A percentile compares a stretch with the other conserved stretches of the same genome.
phyloP scores from a whole-genome alignment of 192 early-diverging fungal species.

The Coemansia umbellata region DNA sequence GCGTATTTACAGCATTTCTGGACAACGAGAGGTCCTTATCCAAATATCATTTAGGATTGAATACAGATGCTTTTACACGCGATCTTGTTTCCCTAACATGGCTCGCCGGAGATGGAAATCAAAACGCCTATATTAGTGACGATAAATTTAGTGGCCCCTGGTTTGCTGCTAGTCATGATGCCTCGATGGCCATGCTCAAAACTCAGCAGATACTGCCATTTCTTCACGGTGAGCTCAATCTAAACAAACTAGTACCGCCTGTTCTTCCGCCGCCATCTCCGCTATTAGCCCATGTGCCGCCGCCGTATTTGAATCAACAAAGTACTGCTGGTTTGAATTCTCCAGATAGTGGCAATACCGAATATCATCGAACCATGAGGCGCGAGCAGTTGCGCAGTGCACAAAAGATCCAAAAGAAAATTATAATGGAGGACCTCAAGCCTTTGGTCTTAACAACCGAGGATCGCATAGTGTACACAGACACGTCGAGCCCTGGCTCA shows the following conservation, averaged over 20 bases:
- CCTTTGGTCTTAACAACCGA: constrained; percentile 25
- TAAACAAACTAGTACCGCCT: constrained; percentile 19
- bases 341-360: constrained; percentile 8
- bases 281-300: too few relatives aligned
- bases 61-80: constrained; percentile 16
- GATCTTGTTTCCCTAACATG: constrained; percentile 30
- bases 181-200: constrained; percentile 10
- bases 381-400: constrained; percentile 26
- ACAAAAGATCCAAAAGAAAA: constrained; percentile 39
- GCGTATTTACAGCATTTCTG: constrained; percentile 12
- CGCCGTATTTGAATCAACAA: too few relatives aligned
- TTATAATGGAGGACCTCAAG: constrained; percentile 30
- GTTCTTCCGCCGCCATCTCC: background rate
- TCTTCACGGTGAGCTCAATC: constrained; percentile 39
- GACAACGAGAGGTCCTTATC: constrained; percentile 16
- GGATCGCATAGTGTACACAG: constrained; percentile 31
- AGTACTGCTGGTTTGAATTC: background rate
- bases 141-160: constrained; percentile 28
- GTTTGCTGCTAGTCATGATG: constrained; percentile 22
- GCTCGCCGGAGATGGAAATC: constrained; percentile 3
- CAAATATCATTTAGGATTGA: constrained; percentile 21
- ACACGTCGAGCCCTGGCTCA: constrained; percentile 7
- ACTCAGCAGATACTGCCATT: constrained; percentile 32
- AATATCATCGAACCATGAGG: background rate
- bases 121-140: constrained; percentile 8